Evolutionary conservation across 768 basidiomycete genomes (phyloP).

Genomic region (Trametes maxima): DNA sequence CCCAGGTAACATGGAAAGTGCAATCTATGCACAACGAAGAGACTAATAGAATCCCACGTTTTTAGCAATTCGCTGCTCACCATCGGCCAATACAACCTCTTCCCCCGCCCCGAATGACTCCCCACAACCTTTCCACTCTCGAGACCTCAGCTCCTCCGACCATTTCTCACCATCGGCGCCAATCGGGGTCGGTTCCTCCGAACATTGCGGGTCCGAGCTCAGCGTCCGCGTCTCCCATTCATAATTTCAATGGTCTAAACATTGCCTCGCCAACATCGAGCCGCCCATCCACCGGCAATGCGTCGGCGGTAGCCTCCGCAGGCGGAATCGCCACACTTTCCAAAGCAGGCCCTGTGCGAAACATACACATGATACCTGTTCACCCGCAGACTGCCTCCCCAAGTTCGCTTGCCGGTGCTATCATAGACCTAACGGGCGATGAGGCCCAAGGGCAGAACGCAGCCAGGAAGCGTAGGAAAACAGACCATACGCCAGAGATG

Average conservation of each 20-base stretch:
- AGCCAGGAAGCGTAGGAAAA: conserved; percentile 8
- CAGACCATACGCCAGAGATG: conserved; percentile 3
- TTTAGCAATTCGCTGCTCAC: not conserved
- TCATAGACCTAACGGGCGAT: conserved; percentile 18
- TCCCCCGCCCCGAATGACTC: not conserved
- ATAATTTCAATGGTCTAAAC: conserved; percentile 8
- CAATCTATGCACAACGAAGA: not conserved
- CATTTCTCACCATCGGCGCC: conserved; percentile 7
- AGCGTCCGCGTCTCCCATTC: conserved; percentile 3
- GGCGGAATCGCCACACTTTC: not conserved
- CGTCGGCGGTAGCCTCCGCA: not conserved
- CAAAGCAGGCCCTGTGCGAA: not conserved
- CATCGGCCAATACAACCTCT: conserved; percentile 2
- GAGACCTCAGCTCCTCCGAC: conserved; percentile 5
- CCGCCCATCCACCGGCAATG: conserved; percentile 1
- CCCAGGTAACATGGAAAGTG: not conserved
- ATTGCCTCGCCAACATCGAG: conserved; percentile 9
- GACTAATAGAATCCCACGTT: no score
- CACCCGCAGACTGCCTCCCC: not conserved
- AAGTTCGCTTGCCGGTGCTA: conserved; percentile 16
- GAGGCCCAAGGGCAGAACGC: not conserved
- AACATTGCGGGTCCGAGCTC: conserved; percentile 3
- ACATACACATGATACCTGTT: not conserved
- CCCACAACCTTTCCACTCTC: conserved; percentile 1
- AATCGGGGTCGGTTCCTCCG: conserved; percentile 1